These are phyloP conservation scores for Sporormia fimetaria DNA, from an alignment of 495 filamentous ascomycete species.

Conservation along the genomic window DNA sequence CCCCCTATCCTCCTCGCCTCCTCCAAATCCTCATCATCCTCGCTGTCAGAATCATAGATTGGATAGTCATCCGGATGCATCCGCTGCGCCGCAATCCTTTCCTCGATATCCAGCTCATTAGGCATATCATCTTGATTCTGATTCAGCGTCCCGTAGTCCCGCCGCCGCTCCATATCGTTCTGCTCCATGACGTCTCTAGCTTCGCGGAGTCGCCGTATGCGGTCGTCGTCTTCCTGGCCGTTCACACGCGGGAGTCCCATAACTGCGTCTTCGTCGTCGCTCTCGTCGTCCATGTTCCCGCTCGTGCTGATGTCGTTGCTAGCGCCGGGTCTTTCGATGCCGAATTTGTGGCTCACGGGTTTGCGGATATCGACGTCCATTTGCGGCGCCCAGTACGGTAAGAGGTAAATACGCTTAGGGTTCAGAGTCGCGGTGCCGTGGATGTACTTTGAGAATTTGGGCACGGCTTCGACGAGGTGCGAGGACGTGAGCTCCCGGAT, in stretches of 20 bases:
- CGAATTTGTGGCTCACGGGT: slow-evolving; percentile 70
- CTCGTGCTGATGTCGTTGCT: slow-evolving; percentile 65
- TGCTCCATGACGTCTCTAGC: slow-evolving; percentile 39
- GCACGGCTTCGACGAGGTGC: slow-evolving; percentile 93
- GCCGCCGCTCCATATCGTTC: slow-evolving; percentile 37
- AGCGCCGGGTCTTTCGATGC: slow-evolving; percentile 68
- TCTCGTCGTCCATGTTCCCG: slow-evolving; percentile 43
- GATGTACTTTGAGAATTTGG: slow-evolving; percentile 99
- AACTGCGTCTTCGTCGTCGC: slow-evolving; percentile 42
- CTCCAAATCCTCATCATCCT: slow-evolving; percentile 63
- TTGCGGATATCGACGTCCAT: slow-evolving; percentile 98
- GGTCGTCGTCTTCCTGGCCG: slow-evolving; percentile 34
- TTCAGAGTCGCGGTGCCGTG: slow-evolving; percentile 84
- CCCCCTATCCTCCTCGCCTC: slow-evolving; percentile 63
- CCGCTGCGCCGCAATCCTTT: slow-evolving; percentile 54
- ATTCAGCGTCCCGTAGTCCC: slow-evolving; percentile 34
- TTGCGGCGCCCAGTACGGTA: slow-evolving; percentile 96
- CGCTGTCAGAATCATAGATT: slow-evolving; percentile 77
- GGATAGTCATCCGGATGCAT: slow-evolving; percentile 57
- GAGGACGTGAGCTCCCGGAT: slow-evolving; percentile 82
- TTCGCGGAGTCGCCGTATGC: slow-evolving; percentile 35
- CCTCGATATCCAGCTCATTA: slow-evolving; percentile 61
- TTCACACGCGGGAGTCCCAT: slow-evolving; percentile 38
- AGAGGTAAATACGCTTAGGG: slow-evolving; percentile 73
- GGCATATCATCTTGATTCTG: slow-evolving; percentile 32